These are phyloP conservation scores for Ceratobasidium sp. DNA, from an alignment of 1,284 basidiomycete genomes.

Conservation along the genomic window DNA sequence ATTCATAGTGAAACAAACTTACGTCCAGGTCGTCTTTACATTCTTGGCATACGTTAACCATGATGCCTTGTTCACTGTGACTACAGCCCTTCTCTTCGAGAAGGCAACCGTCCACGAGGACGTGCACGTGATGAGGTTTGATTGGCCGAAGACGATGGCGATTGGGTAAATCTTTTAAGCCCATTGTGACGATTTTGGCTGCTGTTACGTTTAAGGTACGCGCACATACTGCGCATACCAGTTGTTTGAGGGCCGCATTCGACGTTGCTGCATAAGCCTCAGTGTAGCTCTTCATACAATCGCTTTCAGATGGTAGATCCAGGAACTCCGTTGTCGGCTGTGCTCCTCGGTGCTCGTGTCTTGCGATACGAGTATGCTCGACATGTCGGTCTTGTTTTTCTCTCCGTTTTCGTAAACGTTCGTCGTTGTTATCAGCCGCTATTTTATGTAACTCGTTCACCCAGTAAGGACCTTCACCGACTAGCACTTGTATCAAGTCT, in stretches of 20 bases:
- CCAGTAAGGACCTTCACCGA: background rate
- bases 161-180: background rate
- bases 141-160: background rate
- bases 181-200: background rate
- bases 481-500: background rate
- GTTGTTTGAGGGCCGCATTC: background rate
- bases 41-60: background rate
- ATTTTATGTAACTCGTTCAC: background rate
- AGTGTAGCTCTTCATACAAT: background rate
- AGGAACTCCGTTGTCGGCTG: background rate
- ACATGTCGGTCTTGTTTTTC: background rate
- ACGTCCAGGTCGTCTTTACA: background rate
- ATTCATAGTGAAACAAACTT: background rate
- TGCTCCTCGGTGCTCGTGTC: background rate
- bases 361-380: background rate
- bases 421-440: background rate
- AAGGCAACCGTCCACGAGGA: background rate
- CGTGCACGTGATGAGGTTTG: background rate
- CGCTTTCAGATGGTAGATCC: background rate
- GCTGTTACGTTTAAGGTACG: background rate
- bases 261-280: background rate
- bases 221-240: background rate
- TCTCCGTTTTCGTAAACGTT: background rate
- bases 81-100: background rate
- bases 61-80: background rate